Conservation (phyloP, 2,329 filamentous ascomycete genomes). For the Ceratocystis cubensis region DNA sequence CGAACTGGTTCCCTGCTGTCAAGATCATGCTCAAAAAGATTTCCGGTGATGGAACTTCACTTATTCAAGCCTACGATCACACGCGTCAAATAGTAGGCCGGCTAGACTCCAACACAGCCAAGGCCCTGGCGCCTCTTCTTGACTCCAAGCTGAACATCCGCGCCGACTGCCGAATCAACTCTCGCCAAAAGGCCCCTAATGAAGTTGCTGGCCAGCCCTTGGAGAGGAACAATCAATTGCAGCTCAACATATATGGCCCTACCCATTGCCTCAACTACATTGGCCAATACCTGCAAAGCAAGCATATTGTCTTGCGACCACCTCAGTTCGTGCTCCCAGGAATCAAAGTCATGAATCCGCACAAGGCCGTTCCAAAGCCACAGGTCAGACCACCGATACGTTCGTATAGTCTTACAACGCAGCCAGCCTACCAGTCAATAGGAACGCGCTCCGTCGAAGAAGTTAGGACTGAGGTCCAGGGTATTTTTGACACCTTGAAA, state of each 20-base stretch:
- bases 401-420: slow-evolving; percentile 25
- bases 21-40: slow-evolving; percentile 56
- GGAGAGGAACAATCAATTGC: slow-evolving; percentile 50
- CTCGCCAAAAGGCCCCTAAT: slow-evolving; percentile 47
- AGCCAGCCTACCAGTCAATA: slow-evolving; percentile 22
- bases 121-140: slow-evolving; percentile 58
- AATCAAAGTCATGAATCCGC: slow-evolving; percentile 65
- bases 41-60: slow-evolving; percentile 41
- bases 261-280: slow-evolving; percentile 51
- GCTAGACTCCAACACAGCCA: slow-evolving; percentile 56
- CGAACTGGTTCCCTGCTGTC: slow-evolving; percentile 56
- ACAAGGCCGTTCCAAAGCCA: slow-evolving; percentile 33
- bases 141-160: slow-evolving; percentile 56
- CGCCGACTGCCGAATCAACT: slow-evolving; percentile 57
- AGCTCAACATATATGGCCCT: slow-evolving; percentile 70
- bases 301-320: slow-evolving; percentile 52
- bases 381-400: slow-evolving; percentile 30
- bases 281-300: slow-evolving; percentile 33
- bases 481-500: slow-evolving; percentile 76
- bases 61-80: slow-evolving; percentile 63
- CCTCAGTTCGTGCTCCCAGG: slow-evolving; percentile 55
- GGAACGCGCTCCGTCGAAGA: slow-evolving; percentile 62
- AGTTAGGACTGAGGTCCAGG: slow-evolving; percentile 69
- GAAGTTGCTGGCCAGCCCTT: slow-evolving; percentile 52
- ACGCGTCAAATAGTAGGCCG: slow-evolving; percentile 59